phyloP scores from a whole-genome alignment of 2,329 filamentous ascomycete genomes.

The Rosellinia necatrix region DNA sequence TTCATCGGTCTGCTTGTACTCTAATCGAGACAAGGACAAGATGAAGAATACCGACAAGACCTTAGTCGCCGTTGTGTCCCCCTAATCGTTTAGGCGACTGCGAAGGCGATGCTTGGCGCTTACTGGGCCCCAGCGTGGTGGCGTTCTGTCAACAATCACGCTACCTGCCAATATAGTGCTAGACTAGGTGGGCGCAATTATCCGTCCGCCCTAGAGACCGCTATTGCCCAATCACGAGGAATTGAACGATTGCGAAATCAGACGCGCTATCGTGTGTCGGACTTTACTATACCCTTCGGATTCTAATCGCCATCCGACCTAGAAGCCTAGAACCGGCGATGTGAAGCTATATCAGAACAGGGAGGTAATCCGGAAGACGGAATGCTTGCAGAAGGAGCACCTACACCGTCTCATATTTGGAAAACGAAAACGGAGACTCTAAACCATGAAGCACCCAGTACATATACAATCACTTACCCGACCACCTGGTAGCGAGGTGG shows the following conservation, averaged over 20 bases:
- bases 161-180: constrained; percentile 7
- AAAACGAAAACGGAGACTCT: not conserved
- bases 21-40: not conserved
- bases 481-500: not conserved
- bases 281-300: not conserved
- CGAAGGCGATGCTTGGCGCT: constrained; percentile 5
- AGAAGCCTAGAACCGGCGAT: not conserved
- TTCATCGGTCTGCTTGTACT: not conserved
- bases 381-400: too few relatives aligned
- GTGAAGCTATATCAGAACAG: not conserved
- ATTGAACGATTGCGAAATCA: too few relatives aligned
- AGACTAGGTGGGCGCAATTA: not conserved
- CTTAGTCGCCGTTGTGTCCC: not conserved
- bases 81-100: too few relatives aligned
- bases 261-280: too few relatives aligned
- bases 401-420: not conserved
- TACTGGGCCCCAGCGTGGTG: constrained; percentile 1
- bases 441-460: not conserved
- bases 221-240: too few relatives aligned
- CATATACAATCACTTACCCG: not conserved
- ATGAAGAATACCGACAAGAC: not conserved
- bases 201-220: too few relatives aligned
- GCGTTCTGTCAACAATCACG: not conserved
- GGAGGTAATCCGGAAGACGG: not conserved
- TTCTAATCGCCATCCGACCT: not conserved